These are phyloP conservation scores for Byssothecium circinans DNA, from an alignment of 2,329 filamentous ascomycete species.

Conservation along the genomic window DNA sequence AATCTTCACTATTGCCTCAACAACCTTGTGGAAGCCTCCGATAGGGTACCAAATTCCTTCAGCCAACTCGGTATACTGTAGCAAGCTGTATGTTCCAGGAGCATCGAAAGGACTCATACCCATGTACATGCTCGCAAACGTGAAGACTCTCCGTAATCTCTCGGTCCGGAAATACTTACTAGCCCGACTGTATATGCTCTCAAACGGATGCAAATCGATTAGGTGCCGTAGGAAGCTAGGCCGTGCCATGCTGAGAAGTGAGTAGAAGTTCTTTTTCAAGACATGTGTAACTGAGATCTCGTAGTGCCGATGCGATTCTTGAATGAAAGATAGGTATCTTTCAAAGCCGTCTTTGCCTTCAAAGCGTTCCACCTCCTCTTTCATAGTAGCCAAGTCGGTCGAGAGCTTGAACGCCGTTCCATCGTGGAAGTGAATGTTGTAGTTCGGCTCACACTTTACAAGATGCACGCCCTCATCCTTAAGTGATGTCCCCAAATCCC, in stretches of 20 bases:
- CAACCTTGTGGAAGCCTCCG: conserved; percentile 67
- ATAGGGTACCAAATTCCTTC: conserved; percentile 77
- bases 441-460: conserved; percentile 74
- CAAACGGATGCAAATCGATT: conserved; percentile 67
- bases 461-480: conserved; percentile 67
- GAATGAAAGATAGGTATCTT: conserved; percentile 67
- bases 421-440: conserved; percentile 73
- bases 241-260: conserved; percentile 58
- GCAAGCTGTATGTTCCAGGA: conserved; percentile 70
- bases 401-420: conserved; percentile 64
- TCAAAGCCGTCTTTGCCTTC: conserved; percentile 72
- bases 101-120: conserved; percentile 78
- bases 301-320: conserved; percentile 70
- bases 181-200: conserved; percentile 68
- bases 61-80: conserved; percentile 74
- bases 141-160: conserved; percentile 69
- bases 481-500: conserved; percentile 68
- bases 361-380: conserved; percentile 69
- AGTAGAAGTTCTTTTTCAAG: conserved; percentile 67
- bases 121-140: conserved; percentile 82
- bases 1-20: conserved; percentile 65
- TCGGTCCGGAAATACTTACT: conserved; percentile 71
- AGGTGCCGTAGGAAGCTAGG: conserved; percentile 62
- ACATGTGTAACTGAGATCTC: conserved; percentile 68
- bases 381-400: conserved; percentile 72